Percentiles rank a stretch among this genome's conserved stretches.
phyloP scores from a whole-genome alignment of 106 monocot genomes.

The Triglochin maritima region DNA sequence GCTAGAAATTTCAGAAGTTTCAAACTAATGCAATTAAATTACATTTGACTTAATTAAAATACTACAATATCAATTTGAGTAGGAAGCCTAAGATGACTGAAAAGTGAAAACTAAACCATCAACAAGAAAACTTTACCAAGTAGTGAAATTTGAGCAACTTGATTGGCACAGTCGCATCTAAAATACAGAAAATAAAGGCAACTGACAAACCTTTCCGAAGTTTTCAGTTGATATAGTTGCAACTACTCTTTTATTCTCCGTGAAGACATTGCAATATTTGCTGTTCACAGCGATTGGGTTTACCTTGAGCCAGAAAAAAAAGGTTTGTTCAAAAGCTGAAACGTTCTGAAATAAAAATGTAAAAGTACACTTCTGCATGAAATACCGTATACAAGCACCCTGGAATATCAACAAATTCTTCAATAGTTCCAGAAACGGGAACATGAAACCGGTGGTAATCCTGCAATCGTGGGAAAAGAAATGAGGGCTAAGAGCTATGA shows the following conservation, averaged over 20 bases:
- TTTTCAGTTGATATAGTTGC: constrained; percentile 19
- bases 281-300: constrained; percentile 32
- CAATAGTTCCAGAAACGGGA: constrained; percentile 24
- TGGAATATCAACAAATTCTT: constrained; percentile 23
- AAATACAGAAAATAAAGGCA: not conserved
- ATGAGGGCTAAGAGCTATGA: not conserved
- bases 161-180: not conserved
- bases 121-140: too few relatives aligned
- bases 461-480: constrained; percentile 8
- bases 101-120: too few relatives aligned
- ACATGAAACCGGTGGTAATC: constrained; percentile 31
- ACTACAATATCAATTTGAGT: too few relatives aligned
- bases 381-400: constrained; percentile 26
- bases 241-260: constrained; percentile 25
- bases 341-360: not conserved
- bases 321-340: not conserved
- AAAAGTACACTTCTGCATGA: not conserved
- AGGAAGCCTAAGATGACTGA: too few relatives aligned
- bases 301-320: constrained; percentile 6
- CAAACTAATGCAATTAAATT: too few relatives aligned
- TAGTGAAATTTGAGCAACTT: too few relatives aligned
- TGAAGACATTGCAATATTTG: constrained; percentile 33
- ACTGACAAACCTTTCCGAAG: constrained; percentile 20
- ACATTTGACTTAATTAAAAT: too few relatives aligned
- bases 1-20: not conserved